Conservation (phyloP, 2,329 filamentous ascomycete species). For the Paracoccidioides lutzii region DNA sequence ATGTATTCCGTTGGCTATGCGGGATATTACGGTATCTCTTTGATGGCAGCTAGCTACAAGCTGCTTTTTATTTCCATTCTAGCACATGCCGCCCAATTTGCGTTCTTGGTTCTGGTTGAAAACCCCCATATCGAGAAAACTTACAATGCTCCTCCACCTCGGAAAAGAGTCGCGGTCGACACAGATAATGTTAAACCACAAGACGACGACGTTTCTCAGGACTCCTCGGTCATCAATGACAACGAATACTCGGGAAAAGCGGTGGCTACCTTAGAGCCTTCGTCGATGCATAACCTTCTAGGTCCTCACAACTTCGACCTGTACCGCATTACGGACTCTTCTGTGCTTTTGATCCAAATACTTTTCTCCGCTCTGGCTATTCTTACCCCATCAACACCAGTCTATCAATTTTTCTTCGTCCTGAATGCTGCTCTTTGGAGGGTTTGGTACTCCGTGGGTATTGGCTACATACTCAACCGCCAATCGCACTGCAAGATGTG, state of each 20-base stretch:
- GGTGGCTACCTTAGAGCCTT: constrained; percentile 41
- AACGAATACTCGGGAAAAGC: constrained; percentile 26
- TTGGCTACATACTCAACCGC: constrained; percentile 69
- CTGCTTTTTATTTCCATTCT: constrained; percentile 94
- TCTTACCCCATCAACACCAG: constrained; percentile 61
- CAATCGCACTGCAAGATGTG: constrained; percentile 88
- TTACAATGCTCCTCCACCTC: constrained; percentile 77
- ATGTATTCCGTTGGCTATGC: constrained; percentile 99
- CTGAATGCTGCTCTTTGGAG: constrained; percentile 71
- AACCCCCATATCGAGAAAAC: constrained; percentile 97
- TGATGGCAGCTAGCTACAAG: constrained; percentile 96
- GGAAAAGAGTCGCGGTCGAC: constrained; percentile 36
- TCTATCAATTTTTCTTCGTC: constrained; percentile 69
- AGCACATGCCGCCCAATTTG: constrained; percentile 87
- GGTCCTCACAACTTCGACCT: constrained; percentile 76
- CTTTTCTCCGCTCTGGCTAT: constrained; percentile 64
- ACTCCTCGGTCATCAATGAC: constrained; percentile 24
- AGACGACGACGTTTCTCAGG: constrained; percentile 18
- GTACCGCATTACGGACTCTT: constrained; percentile 73
- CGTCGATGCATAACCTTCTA: constrained; percentile 68
- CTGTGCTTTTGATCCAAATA: constrained; percentile 60
- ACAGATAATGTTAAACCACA: constrained; percentile 16
- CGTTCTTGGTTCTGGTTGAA: constrained; percentile 81
- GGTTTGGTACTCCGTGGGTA: constrained; percentile 79
- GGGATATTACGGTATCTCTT: constrained; percentile 94